These are phyloP conservation scores for Trametes coccinea DNA, from an alignment of 768 basidiomycete genomes.

Conservation along the genomic window DNA sequence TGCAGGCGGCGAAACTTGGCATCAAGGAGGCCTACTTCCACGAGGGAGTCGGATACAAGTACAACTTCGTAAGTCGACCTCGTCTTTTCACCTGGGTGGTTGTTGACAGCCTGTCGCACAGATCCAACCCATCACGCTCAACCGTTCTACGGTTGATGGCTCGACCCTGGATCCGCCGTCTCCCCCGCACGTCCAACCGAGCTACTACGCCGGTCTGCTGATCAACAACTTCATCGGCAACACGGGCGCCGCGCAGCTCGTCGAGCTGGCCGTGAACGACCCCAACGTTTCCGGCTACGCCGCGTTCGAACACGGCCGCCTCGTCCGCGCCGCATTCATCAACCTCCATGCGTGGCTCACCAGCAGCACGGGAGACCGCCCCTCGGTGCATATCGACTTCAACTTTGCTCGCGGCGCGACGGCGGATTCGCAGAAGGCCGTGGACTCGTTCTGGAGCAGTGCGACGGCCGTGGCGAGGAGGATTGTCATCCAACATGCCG, in stretches of 20 bases:
- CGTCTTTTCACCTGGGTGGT: too few species aligned
- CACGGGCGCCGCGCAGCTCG: slow-evolving; percentile 40
- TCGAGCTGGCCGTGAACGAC: slow-evolving; percentile 52
- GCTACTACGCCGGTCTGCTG: slow-evolving; percentile 66
- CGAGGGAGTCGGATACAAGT: slow-evolving; percentile 70
- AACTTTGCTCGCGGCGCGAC: slow-evolving; percentile 29
- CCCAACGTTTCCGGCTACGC: slow-evolving; percentile 59
- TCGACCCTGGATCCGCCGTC: slow-evolving; percentile 48
- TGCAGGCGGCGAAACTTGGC: slow-evolving; percentile 58
- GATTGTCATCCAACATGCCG: slow-evolving; percentile 30
- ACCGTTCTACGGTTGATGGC: slow-evolving; percentile 58
- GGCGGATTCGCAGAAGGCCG: slow-evolving; percentile 2
- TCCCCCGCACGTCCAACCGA: slow-evolving; percentile 61
- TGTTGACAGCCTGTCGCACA: slow-evolving; percentile 24
- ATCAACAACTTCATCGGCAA: slow-evolving; percentile 57
- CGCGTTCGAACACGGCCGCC: slow-evolving; percentile 47
- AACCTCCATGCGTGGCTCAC: slow-evolving; percentile 51
- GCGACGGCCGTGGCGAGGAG: slow-evolving; percentile 20
- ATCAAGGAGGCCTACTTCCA: slow-evolving; percentile 62
- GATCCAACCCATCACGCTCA: slow-evolving; percentile 65
- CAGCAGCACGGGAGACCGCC: slow-evolving; percentile 37
- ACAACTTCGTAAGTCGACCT: slow-evolving; percentile 49
- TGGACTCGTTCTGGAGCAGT: slow-evolving; percentile 5
- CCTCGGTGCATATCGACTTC: slow-evolving; percentile 43
- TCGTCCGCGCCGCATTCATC: slow-evolving; percentile 57